Conservation (phyloP, 2,329 filamentous ascomycete species). For the Tolypocladium guangdongense region DNA sequence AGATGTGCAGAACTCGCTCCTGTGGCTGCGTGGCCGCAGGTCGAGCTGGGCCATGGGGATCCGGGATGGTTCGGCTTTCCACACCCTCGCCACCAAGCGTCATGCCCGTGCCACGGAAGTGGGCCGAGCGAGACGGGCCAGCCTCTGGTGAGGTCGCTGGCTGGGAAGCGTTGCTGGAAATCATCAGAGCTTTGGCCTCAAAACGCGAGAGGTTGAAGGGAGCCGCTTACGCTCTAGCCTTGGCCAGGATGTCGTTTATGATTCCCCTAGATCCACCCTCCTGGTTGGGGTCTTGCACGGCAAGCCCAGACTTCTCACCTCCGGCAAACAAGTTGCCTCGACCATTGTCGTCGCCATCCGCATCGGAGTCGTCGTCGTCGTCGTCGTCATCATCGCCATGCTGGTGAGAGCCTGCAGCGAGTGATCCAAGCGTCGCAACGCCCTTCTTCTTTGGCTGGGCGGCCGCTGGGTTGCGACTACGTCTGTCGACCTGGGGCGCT, state of each 20-base stretch:
- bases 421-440: slow-evolving; percentile 48
- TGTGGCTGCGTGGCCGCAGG: slow-evolving; percentile 35
- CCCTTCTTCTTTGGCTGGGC: slow-evolving; percentile 44
- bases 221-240: slow-evolving; percentile 45
- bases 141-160: slow-evolving; percentile 39
- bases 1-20: slow-evolving; percentile 64
- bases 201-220: background rate
- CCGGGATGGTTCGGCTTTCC: slow-evolving; percentile 57
- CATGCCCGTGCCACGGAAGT: slow-evolving; percentile 61
- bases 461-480: slow-evolving; percentile 20
- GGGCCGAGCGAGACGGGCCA: slow-evolving; percentile 35
- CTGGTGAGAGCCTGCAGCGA: slow-evolving; percentile 35
- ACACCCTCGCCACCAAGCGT: slow-evolving; percentile 70
- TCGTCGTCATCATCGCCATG: slow-evolving; percentile 48
- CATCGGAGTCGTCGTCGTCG: slow-evolving; percentile 44
- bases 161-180: slow-evolving; percentile 47
- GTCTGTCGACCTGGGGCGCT: slow-evolving; percentile 30
- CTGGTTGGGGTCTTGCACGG: slow-evolving; percentile 50
- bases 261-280: slow-evolving; percentile 41
- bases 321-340: slow-evolving; percentile 67
- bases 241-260: slow-evolving; percentile 53
- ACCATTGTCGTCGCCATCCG: slow-evolving; percentile 46
- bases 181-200: slow-evolving; percentile 3
- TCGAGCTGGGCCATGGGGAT: slow-evolving; percentile 33
- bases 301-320: slow-evolving; percentile 70